Evolutionary conservation across 768 basidiomycete species (phyloP).

Genomic region (Tremella fuciformis): DNA sequence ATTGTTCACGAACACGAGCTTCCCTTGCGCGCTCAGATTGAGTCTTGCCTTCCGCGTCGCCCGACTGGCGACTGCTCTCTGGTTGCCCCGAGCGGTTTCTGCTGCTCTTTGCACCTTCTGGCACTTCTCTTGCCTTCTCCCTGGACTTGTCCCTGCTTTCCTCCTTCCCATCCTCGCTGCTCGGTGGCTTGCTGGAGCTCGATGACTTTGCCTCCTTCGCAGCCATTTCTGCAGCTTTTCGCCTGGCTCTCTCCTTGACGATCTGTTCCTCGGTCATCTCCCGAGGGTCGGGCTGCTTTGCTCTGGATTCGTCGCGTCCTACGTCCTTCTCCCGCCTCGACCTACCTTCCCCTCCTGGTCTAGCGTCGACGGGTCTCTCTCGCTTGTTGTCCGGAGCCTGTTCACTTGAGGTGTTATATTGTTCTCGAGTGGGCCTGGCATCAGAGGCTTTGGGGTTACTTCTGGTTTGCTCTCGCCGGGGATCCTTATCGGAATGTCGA

Average conservation of each 20-base stretch:
- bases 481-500: no score
- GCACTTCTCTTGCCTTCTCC: constrained; percentile 7
- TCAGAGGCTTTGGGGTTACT: no score
- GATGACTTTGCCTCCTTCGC: background rate
- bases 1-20: background rate
- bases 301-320: background rate
- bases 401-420: no score
- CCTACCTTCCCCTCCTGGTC: no score
- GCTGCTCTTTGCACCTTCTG: background rate
- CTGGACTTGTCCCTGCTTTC: constrained; percentile 2
- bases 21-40: background rate
- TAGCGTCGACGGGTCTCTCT: no score
- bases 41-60: background rate
- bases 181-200: background rate
- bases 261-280: constrained; percentile 1
- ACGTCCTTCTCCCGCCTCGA: no score
- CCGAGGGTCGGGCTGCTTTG: background rate
- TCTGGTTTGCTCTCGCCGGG: no score
- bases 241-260: constrained; percentile 1
- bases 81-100: background rate
- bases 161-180: background rate
- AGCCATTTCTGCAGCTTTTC: constrained; percentile 5
- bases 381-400: no score
- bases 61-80: no score
- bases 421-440: no score